Percentiles rank a stretch among this genome's conserved stretches.
These are phyloP conservation scores for Punica granatum DNA, from an alignment of 345 rosid genomes.

Conservation along the genomic window DNA sequence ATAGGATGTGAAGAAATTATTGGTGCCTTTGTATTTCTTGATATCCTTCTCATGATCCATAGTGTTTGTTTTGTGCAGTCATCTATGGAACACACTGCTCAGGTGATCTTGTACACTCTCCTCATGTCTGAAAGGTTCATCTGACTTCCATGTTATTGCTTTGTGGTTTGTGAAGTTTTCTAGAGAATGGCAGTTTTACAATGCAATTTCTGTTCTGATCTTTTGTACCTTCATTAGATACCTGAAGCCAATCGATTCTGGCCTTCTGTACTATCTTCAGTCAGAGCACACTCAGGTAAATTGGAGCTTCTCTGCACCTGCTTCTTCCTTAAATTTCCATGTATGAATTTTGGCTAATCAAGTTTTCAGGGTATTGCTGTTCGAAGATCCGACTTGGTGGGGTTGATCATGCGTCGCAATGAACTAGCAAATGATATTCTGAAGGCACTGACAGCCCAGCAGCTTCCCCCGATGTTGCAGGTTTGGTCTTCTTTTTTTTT, in stretches of 20 bases:
- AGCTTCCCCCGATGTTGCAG: constrained; percentile 80
- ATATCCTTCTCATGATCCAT: constrained; percentile 1
- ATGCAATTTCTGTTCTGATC: constrained; percentile 1
- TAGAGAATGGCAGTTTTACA: background rate
- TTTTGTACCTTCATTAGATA: constrained; percentile 40
- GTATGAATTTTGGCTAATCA: constrained; percentile 13
- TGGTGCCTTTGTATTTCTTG: background rate
- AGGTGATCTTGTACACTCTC: constrained; percentile 92
- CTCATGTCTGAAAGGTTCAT: constrained; percentile 96
- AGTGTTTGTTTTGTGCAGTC: constrained; percentile 45
- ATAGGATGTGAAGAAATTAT: constrained; percentile 10
- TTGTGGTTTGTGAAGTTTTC: background rate
- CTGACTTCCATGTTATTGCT: background rate
- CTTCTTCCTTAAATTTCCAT: constrained; percentile 4
- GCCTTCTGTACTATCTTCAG: constrained; percentile 81
- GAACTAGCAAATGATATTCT: constrained; percentile 80
- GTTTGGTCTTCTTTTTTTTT: constrained; percentile 33
- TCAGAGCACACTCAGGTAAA: constrained; percentile 82
- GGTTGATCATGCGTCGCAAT: constrained; percentile 92
- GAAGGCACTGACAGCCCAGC: constrained; percentile 60
- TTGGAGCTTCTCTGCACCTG: constrained; percentile 1
- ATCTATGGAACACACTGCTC: constrained; percentile 84
- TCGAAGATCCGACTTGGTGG: constrained; percentile 82
- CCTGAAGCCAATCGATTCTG: constrained; percentile 63
- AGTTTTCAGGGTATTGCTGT: constrained; percentile 62